These are phyloP conservation scores for Castanea crenata DNA, from an alignment of 306 rosid genomes.

Conservation along the genomic window DNA sequence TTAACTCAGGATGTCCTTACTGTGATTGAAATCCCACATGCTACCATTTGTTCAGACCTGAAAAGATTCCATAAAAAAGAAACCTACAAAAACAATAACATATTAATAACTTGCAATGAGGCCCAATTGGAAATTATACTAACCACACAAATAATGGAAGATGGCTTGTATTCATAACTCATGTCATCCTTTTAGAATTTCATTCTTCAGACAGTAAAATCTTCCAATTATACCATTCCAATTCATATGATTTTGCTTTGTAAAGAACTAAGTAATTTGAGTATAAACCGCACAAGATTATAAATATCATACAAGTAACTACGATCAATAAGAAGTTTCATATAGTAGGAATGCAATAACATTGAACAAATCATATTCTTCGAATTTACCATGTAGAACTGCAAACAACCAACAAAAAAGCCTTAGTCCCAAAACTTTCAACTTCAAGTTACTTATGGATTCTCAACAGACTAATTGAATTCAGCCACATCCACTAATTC, in stretches of 20 bases:
- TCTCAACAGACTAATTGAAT: too few relatives aligned
- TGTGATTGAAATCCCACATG: conserved; percentile 10
- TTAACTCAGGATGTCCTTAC: conserved; percentile 32
- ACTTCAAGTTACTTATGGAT: too few relatives aligned
- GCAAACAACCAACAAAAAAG: too few relatives aligned
- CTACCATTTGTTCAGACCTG: conserved; percentile 34
- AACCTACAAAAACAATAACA: conserved; percentile 8
- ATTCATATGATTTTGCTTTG: too few relatives aligned
- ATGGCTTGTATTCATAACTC: background rate
- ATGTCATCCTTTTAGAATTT: background rate
- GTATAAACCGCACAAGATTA: background rate
- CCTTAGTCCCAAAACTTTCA: too few relatives aligned
- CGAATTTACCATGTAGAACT: too few relatives aligned
- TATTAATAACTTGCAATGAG: background rate
- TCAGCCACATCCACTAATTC: too few relatives aligned
- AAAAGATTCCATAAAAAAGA: conserved; percentile 4
- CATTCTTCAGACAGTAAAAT: background rate
- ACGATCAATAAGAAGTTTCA: background rate
- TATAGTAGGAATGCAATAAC: too few relatives aligned
- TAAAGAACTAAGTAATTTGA: background rate
- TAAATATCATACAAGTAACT: background rate
- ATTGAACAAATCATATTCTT: too few relatives aligned
- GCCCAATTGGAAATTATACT: too few relatives aligned
- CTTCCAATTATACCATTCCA: background rate
- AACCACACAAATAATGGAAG: background rate